Conservation (phyloP, 768 basidiomycete species). For the Ramaria sp. region DNA sequence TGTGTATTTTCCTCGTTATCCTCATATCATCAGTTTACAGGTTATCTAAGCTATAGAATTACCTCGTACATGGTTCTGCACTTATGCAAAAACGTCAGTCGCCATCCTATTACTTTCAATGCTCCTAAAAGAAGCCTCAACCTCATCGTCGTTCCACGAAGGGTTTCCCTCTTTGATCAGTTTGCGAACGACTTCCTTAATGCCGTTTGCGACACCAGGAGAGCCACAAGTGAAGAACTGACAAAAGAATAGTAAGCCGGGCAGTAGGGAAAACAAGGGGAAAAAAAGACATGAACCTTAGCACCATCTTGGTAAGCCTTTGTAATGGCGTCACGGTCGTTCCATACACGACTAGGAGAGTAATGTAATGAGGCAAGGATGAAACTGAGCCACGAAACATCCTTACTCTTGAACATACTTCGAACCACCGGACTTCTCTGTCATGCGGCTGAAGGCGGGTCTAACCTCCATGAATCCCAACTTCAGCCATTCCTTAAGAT, state of each 20-base stretch:
- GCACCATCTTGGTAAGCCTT: slow-evolving; percentile 24
- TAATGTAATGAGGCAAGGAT: background rate
- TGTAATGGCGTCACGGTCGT: slow-evolving; percentile 27
- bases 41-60: too few relatives aligned
- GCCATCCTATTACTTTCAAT: slow-evolving; percentile 30
- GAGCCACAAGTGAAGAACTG: slow-evolving; percentile 37
- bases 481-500: slow-evolving; percentile 31
- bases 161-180: slow-evolving; percentile 21
- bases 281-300: slow-evolving; percentile 18
- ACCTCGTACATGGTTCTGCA: too few relatives aligned
- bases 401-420: slow-evolving; percentile 29
- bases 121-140: slow-evolving; percentile 21
- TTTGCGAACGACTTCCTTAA: slow-evolving; percentile 26
- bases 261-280: background rate
- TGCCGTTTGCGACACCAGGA: slow-evolving; percentile 25
- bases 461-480: slow-evolving; percentile 33
- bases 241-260: background rate
- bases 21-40: too few relatives aligned
- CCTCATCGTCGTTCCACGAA: slow-evolving; percentile 11
- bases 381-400: slow-evolving; percentile 9
- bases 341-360: slow-evolving; percentile 28
- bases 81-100: slow-evolving; percentile 35
- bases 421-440: slow-evolving; percentile 22
- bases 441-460: slow-evolving; percentile 29
- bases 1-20: too few relatives aligned